phyloP scores from a whole-genome alignment of 805 yeast species.

The Ogataea siamensis region DNA sequence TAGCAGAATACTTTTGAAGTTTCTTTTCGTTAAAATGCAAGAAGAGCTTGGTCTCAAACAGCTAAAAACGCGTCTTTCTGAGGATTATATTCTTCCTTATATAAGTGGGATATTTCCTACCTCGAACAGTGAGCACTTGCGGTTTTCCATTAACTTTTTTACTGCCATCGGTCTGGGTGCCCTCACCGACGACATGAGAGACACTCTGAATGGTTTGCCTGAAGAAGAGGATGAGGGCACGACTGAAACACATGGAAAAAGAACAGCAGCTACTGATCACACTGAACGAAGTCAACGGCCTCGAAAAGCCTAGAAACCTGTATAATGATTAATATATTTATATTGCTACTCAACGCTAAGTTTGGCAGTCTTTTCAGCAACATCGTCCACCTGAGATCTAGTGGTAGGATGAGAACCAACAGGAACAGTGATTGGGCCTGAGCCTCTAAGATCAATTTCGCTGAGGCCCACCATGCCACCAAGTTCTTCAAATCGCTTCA shows the following conservation, averaged over 20 bases:
- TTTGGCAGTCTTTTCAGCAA: not conserved
- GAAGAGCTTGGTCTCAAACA: slow-evolving; percentile 67
- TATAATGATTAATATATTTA: not conserved
- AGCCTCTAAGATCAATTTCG: slow-evolving; percentile 72
- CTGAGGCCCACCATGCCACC: slow-evolving; percentile 78
- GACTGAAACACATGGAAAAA: slow-evolving; percentile 2
- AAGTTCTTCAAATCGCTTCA: slow-evolving; percentile 64
- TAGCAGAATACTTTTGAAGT: slow-evolving; percentile 75
- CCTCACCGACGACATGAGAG: slow-evolving; percentile 81
- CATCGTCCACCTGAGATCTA: not conserved
- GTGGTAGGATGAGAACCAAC: slow-evolving; percentile 33
- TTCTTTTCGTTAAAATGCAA: slow-evolving; percentile 73
- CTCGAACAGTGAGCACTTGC: slow-evolving; percentile 46
- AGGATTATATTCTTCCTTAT: slow-evolving; percentile 48
- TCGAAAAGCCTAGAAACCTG: not conserved
- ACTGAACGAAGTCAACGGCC: not conserved
- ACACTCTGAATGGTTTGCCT: slow-evolving; percentile 26
- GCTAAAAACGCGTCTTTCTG: slow-evolving; percentile 49
- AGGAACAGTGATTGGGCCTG: slow-evolving; percentile 26
- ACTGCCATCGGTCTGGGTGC: slow-evolving; percentile 90
- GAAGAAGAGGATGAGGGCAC: slow-evolving; percentile 18
- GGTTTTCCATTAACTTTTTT: slow-evolving; percentile 85
- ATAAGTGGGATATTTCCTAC: slow-evolving; percentile 66
- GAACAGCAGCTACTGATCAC: slow-evolving; percentile 1
- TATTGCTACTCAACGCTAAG: slow-evolving; percentile 2